Conservation (phyloP, 2,329 filamentous ascomycete species). For the Endoconidiophora polonica region DNA sequence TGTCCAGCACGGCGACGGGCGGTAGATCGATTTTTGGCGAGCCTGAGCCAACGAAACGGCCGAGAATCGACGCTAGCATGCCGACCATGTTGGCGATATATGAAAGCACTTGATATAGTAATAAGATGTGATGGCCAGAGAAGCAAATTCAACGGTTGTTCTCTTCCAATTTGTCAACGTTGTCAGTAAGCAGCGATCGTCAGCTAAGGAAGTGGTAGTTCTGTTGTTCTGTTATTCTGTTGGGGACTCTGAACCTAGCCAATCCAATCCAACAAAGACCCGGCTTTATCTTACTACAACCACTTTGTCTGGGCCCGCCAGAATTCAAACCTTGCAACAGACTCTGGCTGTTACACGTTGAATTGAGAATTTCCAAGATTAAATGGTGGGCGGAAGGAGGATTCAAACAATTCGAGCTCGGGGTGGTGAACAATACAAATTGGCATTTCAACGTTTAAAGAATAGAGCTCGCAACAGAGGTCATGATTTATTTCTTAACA, state of each 20-base stretch:
- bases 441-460: too few relatives aligned
- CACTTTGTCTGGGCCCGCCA: not conserved
- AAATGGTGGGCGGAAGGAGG: too few relatives aligned
- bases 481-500: too few relatives aligned
- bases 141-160: not conserved
- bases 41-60: constrained; percentile 1
- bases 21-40: constrained; percentile 35
- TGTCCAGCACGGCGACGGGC: constrained; percentile 55
- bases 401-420: too few relatives aligned
- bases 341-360: too few relatives aligned
- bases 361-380: too few relatives aligned
- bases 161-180: too few relatives aligned
- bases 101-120: too few relatives aligned
- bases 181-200: too few relatives aligned
- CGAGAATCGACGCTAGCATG: constrained; percentile 2
- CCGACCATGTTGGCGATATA: constrained; percentile 2
- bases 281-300: not conserved
- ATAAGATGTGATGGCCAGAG: not conserved
- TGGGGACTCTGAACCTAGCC: constrained; percentile 1
- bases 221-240: not conserved
- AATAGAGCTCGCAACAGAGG: too few relatives aligned
- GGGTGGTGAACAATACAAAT: too few relatives aligned
- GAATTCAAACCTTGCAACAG: too few relatives aligned
- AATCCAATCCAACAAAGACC: constrained; percentile 2
- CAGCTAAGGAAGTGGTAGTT: not conserved